Base-by-base conservation (phyloP, 495 filamentous ascomycete species). In the Talaromyces thailandensis region DNA sequence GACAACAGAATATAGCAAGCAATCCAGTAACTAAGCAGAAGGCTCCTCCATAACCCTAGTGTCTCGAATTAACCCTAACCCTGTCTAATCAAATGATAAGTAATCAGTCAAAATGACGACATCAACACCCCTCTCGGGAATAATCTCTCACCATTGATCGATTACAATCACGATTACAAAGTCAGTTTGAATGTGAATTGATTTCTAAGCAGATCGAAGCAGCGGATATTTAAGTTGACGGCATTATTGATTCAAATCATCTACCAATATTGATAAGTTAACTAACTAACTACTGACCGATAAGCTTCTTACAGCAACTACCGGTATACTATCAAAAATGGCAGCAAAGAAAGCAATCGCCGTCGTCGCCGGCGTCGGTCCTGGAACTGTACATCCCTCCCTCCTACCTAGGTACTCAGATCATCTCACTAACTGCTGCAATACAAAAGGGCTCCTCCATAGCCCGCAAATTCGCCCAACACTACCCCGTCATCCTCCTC, bases 401-500 rank as follows among this genome's bases (percentile, higher is more conserved):
- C 45, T 56, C 71, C 82, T 26, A 68, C 25, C 37, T n/a, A 50
- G 25, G 18, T 16, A 0, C 1, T 7, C 43, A 3, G 21, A 31
- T 18, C 11, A 9, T 12, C 8, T 31, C 21, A 55, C 40, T 62
- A 28, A 60, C 32, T 43, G n/a, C 11, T n/a, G 7, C 56, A 21
- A 16, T 56, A 14, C n/a, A 55, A 58, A 61, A 83, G 77, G 81
- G 81, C n/a, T 76, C 80, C 31, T 75, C 76, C 32, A 74, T 91
- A 24, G 90, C 90, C 50, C 76, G 84, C 40, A 81, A 78, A 63
- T 94, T 94, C 74, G 83, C 86, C 61, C 69, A 85, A 69, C 62
- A 80, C 18, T 96, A 96, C 74, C 85, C 88, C 0, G 88, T 96
- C 16, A 84, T 88, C 11, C 76, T 94, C 12, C 79, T 96, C 4